Evolutionary conservation across 208 protist genomes (phyloP), one percentile per base, ranked within the genome.

Genomic region (Leishmania martiniquensis): DNA sequence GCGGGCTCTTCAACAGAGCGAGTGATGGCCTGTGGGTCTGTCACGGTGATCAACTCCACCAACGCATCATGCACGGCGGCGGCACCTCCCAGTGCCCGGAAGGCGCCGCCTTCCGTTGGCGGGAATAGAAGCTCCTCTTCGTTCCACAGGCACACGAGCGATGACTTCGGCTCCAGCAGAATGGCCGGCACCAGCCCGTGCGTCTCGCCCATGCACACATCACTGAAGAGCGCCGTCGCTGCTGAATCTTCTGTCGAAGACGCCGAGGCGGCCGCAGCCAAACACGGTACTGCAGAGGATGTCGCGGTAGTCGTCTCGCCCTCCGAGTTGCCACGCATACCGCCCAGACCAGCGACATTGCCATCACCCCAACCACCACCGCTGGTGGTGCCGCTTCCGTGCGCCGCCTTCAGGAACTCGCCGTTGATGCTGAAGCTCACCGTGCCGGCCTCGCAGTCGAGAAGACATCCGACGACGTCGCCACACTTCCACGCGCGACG

Each of bases 401-500:
- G 86, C 57, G 84, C 34, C 59, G 83, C 79, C 47, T 80, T 73
- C 71, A 88, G 59, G 34, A 81, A 54, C 25, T 82, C 75, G 20
- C 94, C 95, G 76, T 98, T 98, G 52, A 98, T 75, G 54, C 83
- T 92, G 82, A 92, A 98, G 42, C 72, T 49, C 62, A 98, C 93
- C 0, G 83, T 90, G 17, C 86, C 85, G 4, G 81, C 82, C 67
- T 97, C 90, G 74, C 93, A 96, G 86, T 98, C 93, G 1, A 98
- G 78, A 70, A 93, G 71, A 66, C 95, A 98, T 15, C 95, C 95
- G 4, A 98, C 76, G 2, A 98, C 88, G 62, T 98, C 93, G 29
- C 93, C 93, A 51, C 93, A 91, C 74, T 86, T 89, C 94, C 93
- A 97, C 44, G 75, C 45, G 6, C 85, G 88, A 32, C 85, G 83